phyloP scores from a whole-genome alignment of 2,329 filamentous ascomycete genomes.

The Calonectria pseudoreteaudii region DNA sequence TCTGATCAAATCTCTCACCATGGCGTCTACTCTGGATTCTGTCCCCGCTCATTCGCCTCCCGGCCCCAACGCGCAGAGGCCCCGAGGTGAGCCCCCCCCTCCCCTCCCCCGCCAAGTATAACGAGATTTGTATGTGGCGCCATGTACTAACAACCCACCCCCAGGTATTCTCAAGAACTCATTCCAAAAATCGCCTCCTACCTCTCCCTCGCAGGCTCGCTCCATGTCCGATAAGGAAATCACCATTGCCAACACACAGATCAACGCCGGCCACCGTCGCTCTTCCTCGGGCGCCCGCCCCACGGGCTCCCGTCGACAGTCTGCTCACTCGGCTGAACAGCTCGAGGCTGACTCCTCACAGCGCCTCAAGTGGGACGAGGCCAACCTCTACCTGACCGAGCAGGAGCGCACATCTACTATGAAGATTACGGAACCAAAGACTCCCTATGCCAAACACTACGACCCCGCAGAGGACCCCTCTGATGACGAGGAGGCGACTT shows the following conservation, averaged over 20 bases:
- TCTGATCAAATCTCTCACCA: slow-evolving; percentile 42
- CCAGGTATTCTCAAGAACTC: slow-evolving; percentile 95
- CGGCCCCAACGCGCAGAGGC: slow-evolving; percentile 54
- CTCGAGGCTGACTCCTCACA: slow-evolving; percentile 68
- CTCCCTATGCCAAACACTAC: slow-evolving; percentile 92
- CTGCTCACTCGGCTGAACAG: slow-evolving; percentile 58
- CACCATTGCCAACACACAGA: slow-evolving; percentile 92
- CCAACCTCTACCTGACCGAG: slow-evolving; percentile 95
- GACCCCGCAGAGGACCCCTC: slow-evolving; percentile 89
- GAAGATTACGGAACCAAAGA: slow-evolving; percentile 99
- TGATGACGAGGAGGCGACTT: slow-evolving; percentile 73
- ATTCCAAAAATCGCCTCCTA: slow-evolving; percentile 71
- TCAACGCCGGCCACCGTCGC: slow-evolving; percentile 91
- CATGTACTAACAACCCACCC: slow-evolving; percentile 4
- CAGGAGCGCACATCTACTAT: slow-evolving; percentile 95
- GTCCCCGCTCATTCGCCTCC: slow-evolving; percentile 57
- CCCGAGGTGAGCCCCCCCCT: slow-evolving; percentile 54
- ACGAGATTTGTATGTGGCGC: background rate
- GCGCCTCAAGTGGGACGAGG: slow-evolving; percentile 97
- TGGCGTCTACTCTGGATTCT: slow-evolving; percentile 55
- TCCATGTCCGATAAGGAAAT: slow-evolving; percentile 82
- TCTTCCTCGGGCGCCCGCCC: slow-evolving; percentile 78
- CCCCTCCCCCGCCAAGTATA: background rate
- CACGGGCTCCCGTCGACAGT: slow-evolving; percentile 77
- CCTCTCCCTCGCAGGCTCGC: slow-evolving; percentile 57